phyloP scores from a whole-genome alignment of 805 yeast species.

The Cyberlindnera amylophila region DNA sequence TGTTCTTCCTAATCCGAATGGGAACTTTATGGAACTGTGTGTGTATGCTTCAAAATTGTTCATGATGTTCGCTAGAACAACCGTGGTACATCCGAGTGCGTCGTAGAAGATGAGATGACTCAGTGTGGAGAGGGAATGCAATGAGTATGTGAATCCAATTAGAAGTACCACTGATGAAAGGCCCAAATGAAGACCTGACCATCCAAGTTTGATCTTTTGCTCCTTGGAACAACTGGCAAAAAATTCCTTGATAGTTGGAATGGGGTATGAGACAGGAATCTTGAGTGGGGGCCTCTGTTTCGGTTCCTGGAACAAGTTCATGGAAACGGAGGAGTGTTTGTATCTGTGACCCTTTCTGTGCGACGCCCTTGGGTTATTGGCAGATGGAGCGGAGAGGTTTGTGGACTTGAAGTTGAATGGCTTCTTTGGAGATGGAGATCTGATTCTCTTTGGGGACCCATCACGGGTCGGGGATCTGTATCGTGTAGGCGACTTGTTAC shows the following conservation, averaged over 20 bases:
- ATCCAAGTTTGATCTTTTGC: conserved; percentile 55
- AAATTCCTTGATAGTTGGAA: conserved; percentile 53
- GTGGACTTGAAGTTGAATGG: conserved; percentile 70
- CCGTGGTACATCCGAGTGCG: conserved; percentile 67
- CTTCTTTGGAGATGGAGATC: conserved; percentile 27
- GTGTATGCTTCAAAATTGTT: conserved; percentile 94
- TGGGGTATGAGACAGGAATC: conserved; percentile 59
- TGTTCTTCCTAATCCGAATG: conserved; percentile 90
- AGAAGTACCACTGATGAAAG: conserved; percentile 54
- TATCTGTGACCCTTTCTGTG: conserved; percentile 93
- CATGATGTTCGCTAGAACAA: conserved; percentile 72
- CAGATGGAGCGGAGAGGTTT: conserved; percentile 30
- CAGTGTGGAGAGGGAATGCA: conserved; percentile 65
- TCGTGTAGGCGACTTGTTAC: conserved; percentile 28
- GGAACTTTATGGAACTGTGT: conserved; percentile 73
- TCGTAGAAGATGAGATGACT: conserved; percentile 89
- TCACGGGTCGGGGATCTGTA: conserved; percentile 29
- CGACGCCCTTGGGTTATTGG: conserved; percentile 44
- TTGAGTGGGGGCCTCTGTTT: conserved; percentile 70
- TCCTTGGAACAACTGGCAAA: conserved; percentile 50
- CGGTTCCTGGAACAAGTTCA: conserved; percentile 95
- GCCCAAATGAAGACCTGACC: conserved; percentile 56
- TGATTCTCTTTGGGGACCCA: conserved; percentile 29
- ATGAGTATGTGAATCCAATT: conserved; percentile 53
- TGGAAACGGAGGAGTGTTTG: conserved; percentile 92